Evolutionary conservation across 768 basidiomycete genomes (phyloP).

Genomic region (Tephrocybe sp.): DNA sequence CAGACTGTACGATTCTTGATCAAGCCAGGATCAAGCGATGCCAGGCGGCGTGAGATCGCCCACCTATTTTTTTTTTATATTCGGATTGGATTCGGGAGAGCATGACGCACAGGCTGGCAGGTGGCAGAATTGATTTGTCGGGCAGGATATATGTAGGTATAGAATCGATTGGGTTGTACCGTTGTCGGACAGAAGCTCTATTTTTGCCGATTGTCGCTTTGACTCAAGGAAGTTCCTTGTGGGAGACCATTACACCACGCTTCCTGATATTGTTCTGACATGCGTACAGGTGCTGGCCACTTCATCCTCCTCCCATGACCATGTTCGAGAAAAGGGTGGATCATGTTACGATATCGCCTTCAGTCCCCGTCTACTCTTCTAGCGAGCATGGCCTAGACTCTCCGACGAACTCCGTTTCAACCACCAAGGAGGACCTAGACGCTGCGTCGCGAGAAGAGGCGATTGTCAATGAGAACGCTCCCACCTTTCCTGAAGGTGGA

Average conservation of each 20-base stretch:
- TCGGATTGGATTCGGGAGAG: background rate
- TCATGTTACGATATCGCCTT: constrained; percentile 6
- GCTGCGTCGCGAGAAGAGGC: background rate
- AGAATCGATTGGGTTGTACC: background rate
- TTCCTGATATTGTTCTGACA: constrained; percentile 22
- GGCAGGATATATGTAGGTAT: constrained; percentile 5
- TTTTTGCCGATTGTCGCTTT: constrained; percentile 18
- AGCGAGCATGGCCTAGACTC: constrained; percentile 11
- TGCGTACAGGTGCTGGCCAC: constrained; percentile 14
- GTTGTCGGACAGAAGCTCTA: constrained; percentile 13
- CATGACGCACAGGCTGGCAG: constrained; percentile 3
- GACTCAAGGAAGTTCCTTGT: constrained; percentile 17
- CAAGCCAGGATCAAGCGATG: constrained; percentile 7
- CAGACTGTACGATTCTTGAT: background rate
- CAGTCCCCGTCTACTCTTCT: constrained; percentile 4
- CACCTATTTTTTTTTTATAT: background rate
- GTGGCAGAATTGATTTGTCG: background rate
- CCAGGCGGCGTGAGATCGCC: constrained; percentile 7
- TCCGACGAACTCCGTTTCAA: constrained; percentile 5
- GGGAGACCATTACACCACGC: constrained; percentile 12
- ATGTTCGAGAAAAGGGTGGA: constrained; percentile 12
- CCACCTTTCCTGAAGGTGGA: constrained; percentile 44
- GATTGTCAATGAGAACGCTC: constrained; percentile 1
- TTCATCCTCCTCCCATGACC: constrained; percentile 17
- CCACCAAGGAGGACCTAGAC: constrained; percentile 15